Percentiles rank a stretch among this genome's conserved stretches.
These are phyloP conservation scores for Neurospora tetraspora DNA, from an alignment of 495 filamentous ascomycete genomes.

Conservation along the genomic window DNA sequence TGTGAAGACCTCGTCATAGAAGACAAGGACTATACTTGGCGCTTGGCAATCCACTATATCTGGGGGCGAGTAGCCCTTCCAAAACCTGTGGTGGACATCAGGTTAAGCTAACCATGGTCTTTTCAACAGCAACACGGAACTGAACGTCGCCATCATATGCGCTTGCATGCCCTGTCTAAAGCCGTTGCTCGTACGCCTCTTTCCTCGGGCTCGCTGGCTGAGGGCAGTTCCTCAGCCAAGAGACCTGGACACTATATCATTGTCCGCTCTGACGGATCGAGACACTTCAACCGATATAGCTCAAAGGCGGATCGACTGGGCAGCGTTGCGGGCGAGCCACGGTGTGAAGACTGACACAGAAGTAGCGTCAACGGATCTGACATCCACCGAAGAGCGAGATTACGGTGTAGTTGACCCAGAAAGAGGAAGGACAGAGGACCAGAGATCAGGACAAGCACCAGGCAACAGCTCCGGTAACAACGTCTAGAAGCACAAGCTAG, in stretches of 20 bases:
- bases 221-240: background rate
- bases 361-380: background rate
- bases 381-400: background rate
- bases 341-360: background rate
- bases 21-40: conserved; percentile 3
- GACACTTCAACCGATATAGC: background rate
- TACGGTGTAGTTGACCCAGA: background rate
- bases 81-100: background rate
- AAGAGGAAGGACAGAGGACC: background rate
- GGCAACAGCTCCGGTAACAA: background rate
- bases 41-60: conserved; percentile 9
- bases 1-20: background rate
- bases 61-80: conserved; percentile 9
- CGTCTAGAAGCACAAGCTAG: background rate
- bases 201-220: conserved; percentile 4
- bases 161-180: conserved; percentile 15
- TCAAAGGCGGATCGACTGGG: background rate
- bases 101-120: background rate
- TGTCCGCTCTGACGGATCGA: background rate
- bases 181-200: conserved; percentile 3
- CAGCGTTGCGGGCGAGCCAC: background rate
- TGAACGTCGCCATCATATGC: conserved; percentile 15
- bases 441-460: background rate
- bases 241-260: conserved; percentile 3
- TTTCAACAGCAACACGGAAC: conserved; percentile 8